Percentiles rank a stretch among this genome's conserved stretches.
Evolutionary conservation across 441 rosid species (phyloP).

Genomic region (Gossypium davidsonii): DNA sequence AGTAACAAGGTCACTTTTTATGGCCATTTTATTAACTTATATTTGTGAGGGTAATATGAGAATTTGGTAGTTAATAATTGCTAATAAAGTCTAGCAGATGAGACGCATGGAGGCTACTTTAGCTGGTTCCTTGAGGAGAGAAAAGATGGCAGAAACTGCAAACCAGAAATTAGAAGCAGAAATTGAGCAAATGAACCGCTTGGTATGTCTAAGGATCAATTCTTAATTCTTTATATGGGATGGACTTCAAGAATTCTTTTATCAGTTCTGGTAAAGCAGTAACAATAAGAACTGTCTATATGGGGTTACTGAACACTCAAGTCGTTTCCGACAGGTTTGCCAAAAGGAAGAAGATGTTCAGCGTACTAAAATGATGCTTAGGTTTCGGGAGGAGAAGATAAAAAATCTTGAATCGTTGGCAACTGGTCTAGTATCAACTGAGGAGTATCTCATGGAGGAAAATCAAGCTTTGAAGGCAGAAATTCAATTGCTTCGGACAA

Average conservation of each 20-base stretch:
- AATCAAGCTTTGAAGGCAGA: slow-evolving; percentile 59
- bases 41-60: slow-evolving; percentile 11
- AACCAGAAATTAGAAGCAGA: slow-evolving; percentile 49
- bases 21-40: slow-evolving; percentile 11
- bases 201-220: slow-evolving; percentile 37
- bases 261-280: slow-evolving; percentile 1
- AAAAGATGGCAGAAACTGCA: slow-evolving; percentile 52
- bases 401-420: slow-evolving; percentile 47
- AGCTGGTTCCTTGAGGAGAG: slow-evolving; percentile 61
- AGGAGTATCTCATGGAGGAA: slow-evolving; percentile 54
- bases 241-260: slow-evolving; percentile 4
- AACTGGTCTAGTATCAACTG: slow-evolving; percentile 43
- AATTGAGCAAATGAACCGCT: slow-evolving; percentile 44
- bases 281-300: background rate
- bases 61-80: slow-evolving; percentile 2
- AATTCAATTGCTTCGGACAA: slow-evolving; percentile 53
- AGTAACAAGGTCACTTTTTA: slow-evolving; percentile 44
- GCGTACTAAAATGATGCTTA: slow-evolving; percentile 41
- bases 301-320: slow-evolving; percentile 20
- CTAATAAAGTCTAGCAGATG: slow-evolving; percentile 32
- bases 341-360: slow-evolving; percentile 64
- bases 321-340: slow-evolving; percentile 41
- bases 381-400: slow-evolving; percentile 58
- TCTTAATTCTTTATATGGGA: slow-evolving; percentile 13
- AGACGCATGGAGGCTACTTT: slow-evolving; percentile 37